Evolutionary conservation across 2,329 filamentous ascomycete species (phyloP).

Genomic region (Aspergillus brasiliensis): DNA sequence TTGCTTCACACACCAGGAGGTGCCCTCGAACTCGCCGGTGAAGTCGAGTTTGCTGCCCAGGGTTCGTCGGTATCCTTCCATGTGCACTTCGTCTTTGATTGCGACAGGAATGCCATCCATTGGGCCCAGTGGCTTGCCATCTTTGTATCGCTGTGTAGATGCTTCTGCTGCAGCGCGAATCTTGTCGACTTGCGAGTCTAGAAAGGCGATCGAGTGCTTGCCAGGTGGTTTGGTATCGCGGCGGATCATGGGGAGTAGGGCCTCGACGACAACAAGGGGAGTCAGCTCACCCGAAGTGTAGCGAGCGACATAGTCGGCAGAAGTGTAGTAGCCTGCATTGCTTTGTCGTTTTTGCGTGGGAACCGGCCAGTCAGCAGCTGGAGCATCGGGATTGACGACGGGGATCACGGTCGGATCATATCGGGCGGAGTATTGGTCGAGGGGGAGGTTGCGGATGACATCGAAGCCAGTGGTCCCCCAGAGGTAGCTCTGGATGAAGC

Average conservation of each 20-base stretch:
- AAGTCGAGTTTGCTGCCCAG: slow-evolving; percentile 65
- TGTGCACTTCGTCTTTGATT: slow-evolving; percentile 77
- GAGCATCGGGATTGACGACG: slow-evolving; percentile 23
- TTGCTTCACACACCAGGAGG: slow-evolving; percentile 70
- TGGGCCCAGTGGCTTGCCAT: slow-evolving; percentile 65
- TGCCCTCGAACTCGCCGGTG: slow-evolving; percentile 53
- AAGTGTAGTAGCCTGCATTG: slow-evolving; percentile 62
- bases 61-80: slow-evolving; percentile 70
- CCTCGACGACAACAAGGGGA: slow-evolving; percentile 70
- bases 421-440: slow-evolving; percentile 57
- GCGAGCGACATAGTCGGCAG: slow-evolving; percentile 74
- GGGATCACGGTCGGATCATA: slow-evolving; percentile 62
- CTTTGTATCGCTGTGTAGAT: slow-evolving; percentile 72
- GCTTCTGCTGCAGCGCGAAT: slow-evolving; percentile 69
- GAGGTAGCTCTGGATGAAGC: slow-evolving; percentile 63
- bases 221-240: slow-evolving; percentile 57
- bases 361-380: slow-evolving; percentile 27
- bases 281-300: slow-evolving; percentile 72
- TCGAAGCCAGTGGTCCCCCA: slow-evolving; percentile 73
- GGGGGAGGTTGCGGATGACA: slow-evolving; percentile 56
- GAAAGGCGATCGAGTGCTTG: slow-evolving; percentile 71
- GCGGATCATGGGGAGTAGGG: slow-evolving; percentile 70
- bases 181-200: slow-evolving; percentile 65
- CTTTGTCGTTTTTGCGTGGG: slow-evolving; percentile 38
- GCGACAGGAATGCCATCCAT: slow-evolving; percentile 82